Evolutionary conservation across 2,329 filamentous ascomycete species (phyloP).

Genomic region (Endoconidiophora laricicola): DNA sequence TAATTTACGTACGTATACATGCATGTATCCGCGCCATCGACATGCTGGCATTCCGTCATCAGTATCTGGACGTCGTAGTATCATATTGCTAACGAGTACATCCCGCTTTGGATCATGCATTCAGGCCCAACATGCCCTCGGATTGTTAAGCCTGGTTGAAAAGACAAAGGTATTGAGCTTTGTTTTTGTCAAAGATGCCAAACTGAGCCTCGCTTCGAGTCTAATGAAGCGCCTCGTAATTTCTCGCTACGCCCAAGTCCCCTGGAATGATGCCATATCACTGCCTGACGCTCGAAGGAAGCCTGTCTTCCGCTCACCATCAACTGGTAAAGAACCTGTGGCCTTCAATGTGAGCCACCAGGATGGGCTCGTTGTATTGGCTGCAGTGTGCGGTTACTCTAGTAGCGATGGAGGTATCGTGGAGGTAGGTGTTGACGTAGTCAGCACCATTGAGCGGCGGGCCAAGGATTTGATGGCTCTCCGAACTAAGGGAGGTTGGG

Average conservation of each 20-base stretch:
- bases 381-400: slow-evolving; percentile 30
- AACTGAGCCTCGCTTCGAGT: slow-evolving; percentile 55
- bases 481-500: slow-evolving; percentile 41
- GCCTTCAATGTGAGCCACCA: slow-evolving; percentile 67
- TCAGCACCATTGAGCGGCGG: slow-evolving; percentile 54
- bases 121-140: slow-evolving; percentile 37
- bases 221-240: slow-evolving; percentile 59
- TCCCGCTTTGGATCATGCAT: neutral
- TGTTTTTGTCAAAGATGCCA: slow-evolving; percentile 54
- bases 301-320: slow-evolving; percentile 35
- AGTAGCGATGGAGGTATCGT: slow-evolving; percentile 15
- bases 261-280: slow-evolving; percentile 43
- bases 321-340: slow-evolving; percentile 28
- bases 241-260: slow-evolving; percentile 36
- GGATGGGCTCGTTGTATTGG: slow-evolving; percentile 53
- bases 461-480: slow-evolving; percentile 44
- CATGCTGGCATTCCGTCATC: neutral
- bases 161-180: slow-evolving; percentile 40
- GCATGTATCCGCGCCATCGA: neutral
- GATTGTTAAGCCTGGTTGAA: slow-evolving; percentile 37
- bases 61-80: too few relatives aligned
- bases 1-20: neutral
- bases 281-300: slow-evolving; percentile 38
- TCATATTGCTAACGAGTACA: slow-evolving; percentile 2
- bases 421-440: slow-evolving; percentile 57